phyloP scores from a whole-genome alignment of 176 grass and related monocot species.

The Oryza meridionalis region DNA sequence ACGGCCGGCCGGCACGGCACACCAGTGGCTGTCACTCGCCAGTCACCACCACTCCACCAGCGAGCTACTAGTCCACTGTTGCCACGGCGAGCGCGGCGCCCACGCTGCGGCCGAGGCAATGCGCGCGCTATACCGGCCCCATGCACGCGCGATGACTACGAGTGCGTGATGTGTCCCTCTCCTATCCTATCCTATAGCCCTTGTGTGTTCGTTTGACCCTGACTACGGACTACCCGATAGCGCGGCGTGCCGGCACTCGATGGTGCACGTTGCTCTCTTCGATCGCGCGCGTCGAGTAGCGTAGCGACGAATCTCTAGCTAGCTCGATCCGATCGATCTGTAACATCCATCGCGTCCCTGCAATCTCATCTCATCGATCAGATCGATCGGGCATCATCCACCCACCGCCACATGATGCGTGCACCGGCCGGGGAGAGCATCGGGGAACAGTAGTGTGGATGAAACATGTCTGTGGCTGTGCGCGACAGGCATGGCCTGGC shows the following conservation, averaged over 20 bases:
- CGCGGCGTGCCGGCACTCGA: not conserved
- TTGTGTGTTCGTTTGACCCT: not conserved
- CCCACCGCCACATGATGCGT: not conserved
- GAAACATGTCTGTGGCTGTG: not conserved
- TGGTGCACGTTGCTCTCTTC: not conserved
- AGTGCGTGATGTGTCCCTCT: not conserved
- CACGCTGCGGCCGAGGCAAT: too few species aligned
- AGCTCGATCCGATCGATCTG: not conserved
- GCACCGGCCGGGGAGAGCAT: not conserved
- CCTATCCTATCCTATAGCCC: not conserved
- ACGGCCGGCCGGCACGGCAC: too few species aligned
- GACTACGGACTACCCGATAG: not conserved
- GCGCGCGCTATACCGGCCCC: too few species aligned
- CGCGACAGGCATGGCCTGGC: not conserved
- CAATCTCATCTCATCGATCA: not conserved
- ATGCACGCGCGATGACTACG: not conserved
- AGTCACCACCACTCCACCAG: too few species aligned
- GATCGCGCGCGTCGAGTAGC: not conserved
- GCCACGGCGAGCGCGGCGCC: not conserved
- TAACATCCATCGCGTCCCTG: slow-evolving; percentile 11
- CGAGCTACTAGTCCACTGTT: not conserved
- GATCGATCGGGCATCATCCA: not conserved
- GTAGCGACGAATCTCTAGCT: not conserved
- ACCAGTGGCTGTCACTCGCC: too few species aligned
- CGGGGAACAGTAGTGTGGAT: not conserved